Base-by-base conservation (phyloP, 2,329 filamentous ascomycete species). In the Emericellopsis cladophorae region DNA sequence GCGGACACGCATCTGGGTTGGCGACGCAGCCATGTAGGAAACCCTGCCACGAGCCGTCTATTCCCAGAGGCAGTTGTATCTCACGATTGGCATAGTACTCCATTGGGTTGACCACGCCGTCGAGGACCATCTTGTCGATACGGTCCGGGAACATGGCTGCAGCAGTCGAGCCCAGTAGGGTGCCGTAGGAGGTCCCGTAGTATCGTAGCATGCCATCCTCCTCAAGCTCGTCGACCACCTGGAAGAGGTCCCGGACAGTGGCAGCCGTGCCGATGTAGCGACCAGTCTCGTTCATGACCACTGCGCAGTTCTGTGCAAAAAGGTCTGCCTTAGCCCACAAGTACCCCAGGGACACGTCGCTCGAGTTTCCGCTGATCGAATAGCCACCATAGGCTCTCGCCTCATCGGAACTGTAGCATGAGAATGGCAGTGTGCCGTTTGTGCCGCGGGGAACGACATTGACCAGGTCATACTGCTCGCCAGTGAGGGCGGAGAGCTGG, bases 61-160 rank as follows among this genome's bases (percentile, higher is more conserved):
- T 40, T 12, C 51, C 48, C 3, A 45, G 42, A 31, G 48, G 51
- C 15, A 50, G 43, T 36, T 59, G 49, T 9, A 48, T 40, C 37
- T 55, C 49, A 41, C 26, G 34, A 34, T 41, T 40, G n/a, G 46
- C 45, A 42, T 55, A 61, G 42, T 58, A 61, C 34, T 61, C 49
- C 24, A 51, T 50, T 6, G 52, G 50, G 38, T 58, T 62, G 21
- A 52, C 41, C 5, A 56, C 52, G 37, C 59, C 59, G 45, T 67
- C 64, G 2, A 67, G 45, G 14, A 66, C 44, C 8, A 66, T 41
- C 29, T 52, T 53, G 18, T 61, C 61, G 18, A 66, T 51, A 31
- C 56, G 51, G 18, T 65, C 58, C 1, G 64, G 65, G 42, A 65
- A 65, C 57, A 68, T 61, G 16, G 60, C 57, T 6, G 60, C 60